Evolutionary conservation across 768 basidiomycete species (phyloP).

Genomic region (Paxillus rubicundulus): DNA sequence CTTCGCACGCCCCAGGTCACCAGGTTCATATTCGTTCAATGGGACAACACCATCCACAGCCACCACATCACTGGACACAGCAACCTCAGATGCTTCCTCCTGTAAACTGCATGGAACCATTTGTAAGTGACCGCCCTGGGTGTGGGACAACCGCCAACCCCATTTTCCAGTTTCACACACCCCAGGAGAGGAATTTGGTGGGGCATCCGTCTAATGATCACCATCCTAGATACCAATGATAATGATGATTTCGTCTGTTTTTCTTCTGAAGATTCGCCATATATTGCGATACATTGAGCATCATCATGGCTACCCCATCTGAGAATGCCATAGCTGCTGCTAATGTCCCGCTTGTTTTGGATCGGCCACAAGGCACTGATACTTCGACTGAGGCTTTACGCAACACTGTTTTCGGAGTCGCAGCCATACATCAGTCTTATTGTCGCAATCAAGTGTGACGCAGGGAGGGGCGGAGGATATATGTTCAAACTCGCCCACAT

Average conservation of each 20-base stretch:
- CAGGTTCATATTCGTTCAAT: slow-evolving; percentile 49
- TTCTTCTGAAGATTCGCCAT: slow-evolving; percentile 36
- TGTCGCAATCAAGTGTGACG: slow-evolving; percentile 31
- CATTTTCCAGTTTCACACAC: slow-evolving; percentile 26
- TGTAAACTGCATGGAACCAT: slow-evolving; percentile 58
- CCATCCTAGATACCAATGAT: slow-evolving; percentile 51
- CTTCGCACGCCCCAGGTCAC: slow-evolving; percentile 28
- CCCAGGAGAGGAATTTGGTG: slow-evolving; percentile 49
- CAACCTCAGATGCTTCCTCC: slow-evolving; percentile 42
- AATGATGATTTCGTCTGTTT: slow-evolving; percentile 29
- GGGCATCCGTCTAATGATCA: slow-evolving; percentile 48
- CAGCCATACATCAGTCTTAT: slow-evolving; percentile 43
- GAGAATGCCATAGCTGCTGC: slow-evolving; percentile 44
- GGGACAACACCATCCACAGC: slow-evolving; percentile 41
- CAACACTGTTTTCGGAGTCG: slow-evolving; percentile 38
- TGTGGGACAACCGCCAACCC: slow-evolving; percentile 7
- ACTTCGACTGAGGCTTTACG: slow-evolving; percentile 40
- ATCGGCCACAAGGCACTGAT: slow-evolving; percentile 36
- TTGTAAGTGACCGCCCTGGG: slow-evolving; percentile 44
- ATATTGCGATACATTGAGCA: slow-evolving; percentile 46
- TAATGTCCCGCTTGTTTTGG: slow-evolving; percentile 41
- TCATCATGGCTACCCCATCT: slow-evolving; percentile 45
- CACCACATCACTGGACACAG: slow-evolving; percentile 47
- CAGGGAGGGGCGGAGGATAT: slow-evolving; percentile 21
- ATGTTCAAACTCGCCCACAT: slow-evolving; percentile 36